These are phyloP conservation scores for Fusarium nematophilum DNA, from an alignment of 2,329 filamentous ascomycete species.

Conservation along the genomic window DNA sequence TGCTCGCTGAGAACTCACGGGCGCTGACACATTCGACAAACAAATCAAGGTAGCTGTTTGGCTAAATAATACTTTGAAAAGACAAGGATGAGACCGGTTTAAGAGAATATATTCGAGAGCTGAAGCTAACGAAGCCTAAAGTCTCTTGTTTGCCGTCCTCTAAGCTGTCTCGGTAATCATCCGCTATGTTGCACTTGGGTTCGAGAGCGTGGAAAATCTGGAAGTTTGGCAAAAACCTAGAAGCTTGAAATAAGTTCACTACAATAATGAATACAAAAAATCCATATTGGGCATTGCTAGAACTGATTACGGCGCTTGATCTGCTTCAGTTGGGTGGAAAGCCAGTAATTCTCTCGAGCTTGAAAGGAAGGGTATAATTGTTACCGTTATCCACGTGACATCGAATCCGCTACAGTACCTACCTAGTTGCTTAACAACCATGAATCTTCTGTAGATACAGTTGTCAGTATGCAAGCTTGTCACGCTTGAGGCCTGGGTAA, in stretches of 20 bases:
- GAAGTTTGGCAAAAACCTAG: background rate
- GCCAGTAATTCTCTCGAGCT: too few species aligned
- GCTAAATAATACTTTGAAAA: background rate
- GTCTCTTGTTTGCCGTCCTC: conserved; percentile 4
- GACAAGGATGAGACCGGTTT: conserved; percentile 29
- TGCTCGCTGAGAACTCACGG: background rate
- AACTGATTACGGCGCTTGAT: too few species aligned
- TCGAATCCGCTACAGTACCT: conserved; percentile 19
- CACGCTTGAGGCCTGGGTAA: conserved; percentile 20
- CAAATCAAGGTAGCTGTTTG: conserved; percentile 15
- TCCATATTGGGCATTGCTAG: too few species aligned
- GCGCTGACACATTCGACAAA: conserved; percentile 15
- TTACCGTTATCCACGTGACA: background rate
- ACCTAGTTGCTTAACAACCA: conserved; percentile 10
- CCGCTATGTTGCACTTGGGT: background rate
- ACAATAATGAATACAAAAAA: too few species aligned
- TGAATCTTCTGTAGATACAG: conserved; percentile 25
- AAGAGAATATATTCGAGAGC: conserved; percentile 9
- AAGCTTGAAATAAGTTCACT: too few species aligned
- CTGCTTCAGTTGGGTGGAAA: too few species aligned
- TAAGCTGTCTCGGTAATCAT: conserved; percentile 5
- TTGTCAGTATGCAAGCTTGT: conserved; percentile 28
- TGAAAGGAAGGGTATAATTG: background rate
- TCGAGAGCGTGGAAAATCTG: background rate
- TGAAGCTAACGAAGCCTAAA: conserved; percentile 33